A percentile compares a stretch with the other conserved stretches of the same genome.
Conservation (phyloP, 2,329 filamentous ascomycete species). For the Alternaria conjuncta region DNA sequence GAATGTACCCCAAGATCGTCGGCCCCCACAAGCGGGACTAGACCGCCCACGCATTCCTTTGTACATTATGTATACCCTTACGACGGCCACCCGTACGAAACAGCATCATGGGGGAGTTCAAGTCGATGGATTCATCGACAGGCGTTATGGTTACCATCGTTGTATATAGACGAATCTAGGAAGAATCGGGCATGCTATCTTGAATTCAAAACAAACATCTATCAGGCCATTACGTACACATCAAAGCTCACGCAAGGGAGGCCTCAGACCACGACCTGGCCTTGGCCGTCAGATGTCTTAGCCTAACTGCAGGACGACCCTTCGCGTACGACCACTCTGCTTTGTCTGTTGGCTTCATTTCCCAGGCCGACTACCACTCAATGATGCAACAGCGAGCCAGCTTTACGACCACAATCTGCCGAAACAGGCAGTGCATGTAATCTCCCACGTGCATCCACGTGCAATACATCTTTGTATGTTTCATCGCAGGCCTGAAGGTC, state of each 20-base stretch:
- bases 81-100: conserved; percentile 12
- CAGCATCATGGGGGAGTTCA: conserved; percentile 27
- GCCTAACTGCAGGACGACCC: neutral
- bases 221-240: neutral
- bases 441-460: conserved; percentile 10
- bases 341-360: neutral
- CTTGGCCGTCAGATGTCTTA: neutral
- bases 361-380: neutral
- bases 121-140: conserved; percentile 23
- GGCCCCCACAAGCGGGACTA: conserved; percentile 71
- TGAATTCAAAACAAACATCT: neutral
- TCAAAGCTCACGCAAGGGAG: neutral
- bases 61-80: conserved; percentile 37
- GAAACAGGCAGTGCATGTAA: conserved; percentile 9
- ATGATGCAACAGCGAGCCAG: neutral
- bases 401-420: neutral
- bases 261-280: neutral
- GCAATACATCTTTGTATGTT: conserved; percentile 8
- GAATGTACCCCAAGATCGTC: conserved; percentile 77
- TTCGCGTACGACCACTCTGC: neutral
- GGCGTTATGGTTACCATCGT: conserved; percentile 23
- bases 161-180: conserved; percentile 19
- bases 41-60: conserved; percentile 10
- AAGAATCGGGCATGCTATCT: conserved; percentile 5
- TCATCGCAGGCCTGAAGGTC: conserved; percentile 17